Base-by-base conservation (phyloP, 2,329 filamentous ascomycete species). In the Fusarium sambucinum region DNA sequence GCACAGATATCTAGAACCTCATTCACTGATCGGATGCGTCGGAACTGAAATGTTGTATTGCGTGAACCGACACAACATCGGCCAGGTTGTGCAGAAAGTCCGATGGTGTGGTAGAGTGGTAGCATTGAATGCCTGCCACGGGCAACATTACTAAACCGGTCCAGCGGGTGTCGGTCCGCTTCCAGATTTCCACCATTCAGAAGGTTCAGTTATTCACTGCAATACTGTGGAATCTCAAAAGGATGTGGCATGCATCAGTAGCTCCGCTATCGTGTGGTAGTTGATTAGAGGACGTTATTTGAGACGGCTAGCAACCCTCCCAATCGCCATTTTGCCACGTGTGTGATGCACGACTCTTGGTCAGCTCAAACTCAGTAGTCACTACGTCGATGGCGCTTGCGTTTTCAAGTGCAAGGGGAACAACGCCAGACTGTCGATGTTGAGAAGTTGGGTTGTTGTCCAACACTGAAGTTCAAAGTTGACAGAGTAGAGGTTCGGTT, bases 271-370 rank as follows among this genome's bases (percentile, higher is more conserved):
- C 14, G 38, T 44, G n/a, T 17, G 8, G 44, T 13, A 21, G 48
- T 35, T 42, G n/a, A 33, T 35, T 17, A 25, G 14, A 30, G 23
- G n/a, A 14, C 6, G 13, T n/a, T n/a, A 10, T 30, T 35, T 33
- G 2, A 25, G 6, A 19, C 21, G 3, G 19, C 23, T 6, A 37
- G 33, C 59, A 64, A 47, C 60, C 60, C 13, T 37, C 8, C n/a
- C 19, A 12, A 44, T 23, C 47, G 42, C 54, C 13, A 38, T 23
- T 56, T 69, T 51, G 63, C 67, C 67, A 69, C 58, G 66, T 69
- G 67, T 47, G 52, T 19, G 12, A 17, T 33, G 44, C 42, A 35
- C 42, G 35, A 35, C 17, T 50, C 53, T 67, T 67, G 44, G 57
- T 59, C 53, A 56, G 62, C 58, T 41, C 35, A 47, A 55, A 41